Evolutionary conservation across 2,329 filamentous ascomycete genomes (phyloP), one percentile per base, ranked within the genome.

Genomic region (Chaetomiaceae sp.): DNA sequence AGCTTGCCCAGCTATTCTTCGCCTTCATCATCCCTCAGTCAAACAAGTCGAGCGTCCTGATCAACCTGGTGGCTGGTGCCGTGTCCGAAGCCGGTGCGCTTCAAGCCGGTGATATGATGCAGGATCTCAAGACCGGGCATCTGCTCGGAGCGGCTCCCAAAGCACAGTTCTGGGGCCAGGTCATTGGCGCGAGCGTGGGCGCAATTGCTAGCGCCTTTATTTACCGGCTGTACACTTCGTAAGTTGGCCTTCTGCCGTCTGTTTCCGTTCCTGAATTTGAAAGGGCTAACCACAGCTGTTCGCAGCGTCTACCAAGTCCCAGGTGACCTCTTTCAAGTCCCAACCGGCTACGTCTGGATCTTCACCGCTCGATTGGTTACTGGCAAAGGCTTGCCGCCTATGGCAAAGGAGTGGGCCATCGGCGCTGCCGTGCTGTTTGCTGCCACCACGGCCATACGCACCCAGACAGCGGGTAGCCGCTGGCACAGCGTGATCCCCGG

Each of bases 111-210:
- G 93, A 98, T 65, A 79, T 98, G 45, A 87, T 98, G 78, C 93
- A 98, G 63, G 93, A 98, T 62, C 76, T 98, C 24, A 98, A 98
- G 65, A 96, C 93, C 0, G 93, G 93, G 0, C 90, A 98, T 65
- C 71, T 98, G 0, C 76, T 98, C 1, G 90, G 91, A 10, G 93
- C 93, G 1, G 86, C 88, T 3, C 93, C 93, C 0, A 93, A 86
- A 57, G 93, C 93, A 0, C 93, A 98, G 60, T 98, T 98, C 63
- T 96, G 88, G 75, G 93, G 93, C 1, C 93, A 98, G 62, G 79
- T 97, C 17, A 90, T 98, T 43, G 93, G 93, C 4, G 88, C 85
- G 29, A 84, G 87, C 0, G 81, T 87, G 2, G 93, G 93, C 2
- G 90, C 93, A 1, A 75, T 97, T 10, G 76, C 95, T 6, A 91